phyloP scores from a whole-genome alignment of 345 rosid genomes.

The Gossypium turneri region DNA sequence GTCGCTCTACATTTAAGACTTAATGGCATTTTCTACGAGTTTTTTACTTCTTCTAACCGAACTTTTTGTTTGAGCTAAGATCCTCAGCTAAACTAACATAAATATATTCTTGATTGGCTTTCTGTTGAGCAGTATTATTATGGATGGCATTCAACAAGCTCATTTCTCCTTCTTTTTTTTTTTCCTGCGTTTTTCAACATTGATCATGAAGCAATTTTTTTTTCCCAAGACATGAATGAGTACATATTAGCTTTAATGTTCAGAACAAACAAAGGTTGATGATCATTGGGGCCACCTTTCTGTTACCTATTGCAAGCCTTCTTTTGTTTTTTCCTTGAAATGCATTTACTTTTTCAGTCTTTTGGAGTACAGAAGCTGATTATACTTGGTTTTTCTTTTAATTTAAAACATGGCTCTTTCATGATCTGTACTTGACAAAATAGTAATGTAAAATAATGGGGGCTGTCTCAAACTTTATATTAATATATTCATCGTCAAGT shows the following conservation, averaged over 20 bases:
- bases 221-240: neutral
- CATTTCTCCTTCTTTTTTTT: neutral
- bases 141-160: neutral
- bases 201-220: neutral
- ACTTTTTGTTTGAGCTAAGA: slow-evolving; percentile 15
- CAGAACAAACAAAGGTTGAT: slow-evolving; percentile 17
- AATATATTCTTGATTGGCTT: neutral
- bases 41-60: slow-evolving; percentile 16
- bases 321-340: slow-evolving; percentile 19
- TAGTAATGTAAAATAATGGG: neutral
- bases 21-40: neutral
- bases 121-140: neutral
- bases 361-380: neutral
- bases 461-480: neutral
- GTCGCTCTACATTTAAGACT: neutral
- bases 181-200: neutral
- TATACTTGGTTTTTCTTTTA: neutral
- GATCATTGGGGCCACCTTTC: slow-evolving; percentile 18
- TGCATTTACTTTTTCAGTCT: slow-evolving; percentile 33
- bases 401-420: neutral
- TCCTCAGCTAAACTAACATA: slow-evolving; percentile 4
- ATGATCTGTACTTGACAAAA: neutral
- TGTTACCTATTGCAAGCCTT: neutral
- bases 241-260: slow-evolving; percentile 17
- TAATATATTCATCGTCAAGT: neutral